Base-by-base conservation (phyloP, 2,329 filamentous ascomycete species). In the Coleophoma crateriformis region DNA sequence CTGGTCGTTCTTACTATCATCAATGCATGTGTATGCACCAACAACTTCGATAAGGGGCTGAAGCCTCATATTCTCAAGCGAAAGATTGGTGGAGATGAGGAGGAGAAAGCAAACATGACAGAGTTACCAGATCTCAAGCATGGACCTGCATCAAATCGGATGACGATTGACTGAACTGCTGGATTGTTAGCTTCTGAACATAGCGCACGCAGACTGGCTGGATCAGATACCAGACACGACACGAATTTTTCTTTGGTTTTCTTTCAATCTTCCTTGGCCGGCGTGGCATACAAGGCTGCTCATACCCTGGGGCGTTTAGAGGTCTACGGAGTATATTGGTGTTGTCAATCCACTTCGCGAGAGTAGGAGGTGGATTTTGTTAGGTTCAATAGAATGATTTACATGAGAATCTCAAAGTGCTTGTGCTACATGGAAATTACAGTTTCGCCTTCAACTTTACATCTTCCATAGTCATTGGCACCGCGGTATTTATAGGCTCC, bases 1-100 rank as follows among this genome's bases (percentile, higher is more conserved):
- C 75, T 97, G 52, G 89, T 99, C 60, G 73, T 97, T 46, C 73
- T 90, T 54, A 99, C 94, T 52, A 96, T 99, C 60, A 71, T 79
- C 66, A 91, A 95, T 60, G 91, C 90, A 37, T 82, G 87, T 63
- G 77, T 92, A 61, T 97, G 92, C 77, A 91, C 90, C 69, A 73
- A 79, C 68, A 97, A 97, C 72, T 99, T 97, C 71, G 81, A 86
- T 68, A 85, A 85, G 57, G 94, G 94, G 8, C 76, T 99, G 52
- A 96, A 95, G 74, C 84, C 84, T 10, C 91, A 97, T 66, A 80
- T 99, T 51, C 77, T 83, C 59, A 78, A 76, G 63, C 73, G 78
- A 55, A 79, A 76, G 61, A 64, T 73, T 14, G 63, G 66, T 45
- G 65, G 63, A 49, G 69, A 68, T 51, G 73, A 77, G 35, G 78